Conservation (phyloP, 2,329 filamentous ascomycete species). For the Xylaria sp. region DNA sequence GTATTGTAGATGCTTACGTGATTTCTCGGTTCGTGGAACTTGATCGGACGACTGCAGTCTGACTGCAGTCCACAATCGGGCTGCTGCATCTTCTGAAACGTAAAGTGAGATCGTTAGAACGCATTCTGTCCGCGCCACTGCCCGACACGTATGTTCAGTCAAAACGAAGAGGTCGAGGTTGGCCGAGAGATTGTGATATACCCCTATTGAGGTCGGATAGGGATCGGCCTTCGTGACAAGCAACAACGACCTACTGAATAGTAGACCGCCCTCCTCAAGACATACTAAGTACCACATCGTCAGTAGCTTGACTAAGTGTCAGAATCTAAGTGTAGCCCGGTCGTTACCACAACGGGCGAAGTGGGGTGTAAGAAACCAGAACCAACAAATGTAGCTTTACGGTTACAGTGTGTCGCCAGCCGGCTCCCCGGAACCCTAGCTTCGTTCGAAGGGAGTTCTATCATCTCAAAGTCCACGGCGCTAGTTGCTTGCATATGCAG, state of each 20-base stretch:
- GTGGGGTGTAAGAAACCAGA: neutral
- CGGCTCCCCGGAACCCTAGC: neutral
- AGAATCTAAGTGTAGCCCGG: too few relatives aligned
- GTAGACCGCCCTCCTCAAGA: neutral
- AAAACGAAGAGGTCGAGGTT: neutral
- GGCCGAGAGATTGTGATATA: conserved; percentile 12
- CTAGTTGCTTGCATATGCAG: neutral
- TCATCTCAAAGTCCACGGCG: neutral
- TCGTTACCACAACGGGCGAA: neutral
- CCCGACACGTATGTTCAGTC: neutral
- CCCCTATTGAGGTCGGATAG: neutral
- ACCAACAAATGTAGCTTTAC: neutral
- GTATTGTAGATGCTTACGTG: neutral
- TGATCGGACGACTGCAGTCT: conserved; percentile 11
- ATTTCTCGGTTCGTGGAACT: neutral
- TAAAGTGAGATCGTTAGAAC: neutral
- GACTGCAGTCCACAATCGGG: conserved; percentile 9
- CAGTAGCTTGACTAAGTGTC: neutral
- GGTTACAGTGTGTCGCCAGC: neutral
- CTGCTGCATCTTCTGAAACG: conserved; percentile 1
- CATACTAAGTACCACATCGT: neutral
- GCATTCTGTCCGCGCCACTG: neutral
- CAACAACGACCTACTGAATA: too few relatives aligned
- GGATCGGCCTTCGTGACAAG: neutral
- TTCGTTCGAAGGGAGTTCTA: neutral